phyloP scores from a whole-genome alignment of 108 stramenopile species.

The Aurantiochytrium sp. region DNA sequence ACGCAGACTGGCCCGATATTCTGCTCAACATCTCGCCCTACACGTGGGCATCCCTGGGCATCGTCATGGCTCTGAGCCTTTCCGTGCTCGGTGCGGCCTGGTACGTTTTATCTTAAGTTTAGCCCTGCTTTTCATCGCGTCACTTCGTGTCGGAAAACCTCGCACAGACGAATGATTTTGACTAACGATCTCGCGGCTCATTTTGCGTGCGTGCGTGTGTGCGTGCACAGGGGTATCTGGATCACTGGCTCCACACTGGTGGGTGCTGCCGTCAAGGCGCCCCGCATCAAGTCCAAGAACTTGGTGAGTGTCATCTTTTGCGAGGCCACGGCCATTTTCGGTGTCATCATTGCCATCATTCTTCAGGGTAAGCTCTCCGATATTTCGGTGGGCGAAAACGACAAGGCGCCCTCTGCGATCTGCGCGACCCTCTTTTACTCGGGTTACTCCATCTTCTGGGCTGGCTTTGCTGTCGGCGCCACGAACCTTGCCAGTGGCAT shows the following conservation, averaged over 20 bases:
- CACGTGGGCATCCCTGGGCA: slow-evolving; percentile 89
- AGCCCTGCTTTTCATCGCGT: no score
- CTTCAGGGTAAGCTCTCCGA: slow-evolving; percentile 73
- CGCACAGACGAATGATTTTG: no score
- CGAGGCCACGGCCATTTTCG: slow-evolving; percentile 99
- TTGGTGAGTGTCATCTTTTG: slow-evolving; percentile 98
- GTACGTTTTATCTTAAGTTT: background rate
- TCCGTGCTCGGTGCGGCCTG: slow-evolving; percentile 88
- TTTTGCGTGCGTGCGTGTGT: background rate
- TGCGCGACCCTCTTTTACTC: slow-evolving; percentile 66
- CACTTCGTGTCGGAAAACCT: no score
- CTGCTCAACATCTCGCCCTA: slow-evolving; percentile 95
- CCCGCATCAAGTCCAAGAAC: slow-evolving; percentile 93
- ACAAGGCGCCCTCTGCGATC: background rate
- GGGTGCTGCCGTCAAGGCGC: slow-evolving; percentile 96
- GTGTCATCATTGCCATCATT: slow-evolving; percentile 98
- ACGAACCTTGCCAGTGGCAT: slow-evolving; percentile 97
- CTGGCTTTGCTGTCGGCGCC: slow-evolving; percentile 87
- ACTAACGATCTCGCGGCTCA: no score
- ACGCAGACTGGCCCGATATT: slow-evolving; percentile 85
- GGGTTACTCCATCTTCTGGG: slow-evolving; percentile 92
- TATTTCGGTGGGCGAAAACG: slow-evolving; percentile 14
- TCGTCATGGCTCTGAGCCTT: slow-evolving; percentile 89
- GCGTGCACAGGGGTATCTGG: slow-evolving; percentile 75
- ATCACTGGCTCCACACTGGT: slow-evolving; percentile 89